These are phyloP conservation scores for Silene noctiflora DNA, from an alignment of 179 eudicot genomes.

Conservation along the genomic window DNA sequence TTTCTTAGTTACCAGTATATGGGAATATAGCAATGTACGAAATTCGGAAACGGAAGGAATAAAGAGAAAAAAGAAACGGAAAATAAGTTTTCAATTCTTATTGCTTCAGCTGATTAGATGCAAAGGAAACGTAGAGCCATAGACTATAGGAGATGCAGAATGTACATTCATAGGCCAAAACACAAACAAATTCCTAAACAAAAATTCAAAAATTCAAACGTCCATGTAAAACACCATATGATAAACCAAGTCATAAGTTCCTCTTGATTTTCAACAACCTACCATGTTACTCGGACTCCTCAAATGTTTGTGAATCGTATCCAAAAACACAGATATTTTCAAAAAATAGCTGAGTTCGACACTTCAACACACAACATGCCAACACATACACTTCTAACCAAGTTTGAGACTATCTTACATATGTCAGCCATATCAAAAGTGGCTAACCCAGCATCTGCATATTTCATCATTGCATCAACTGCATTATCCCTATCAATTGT, in stretches of 20 bases:
- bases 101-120: background rate
- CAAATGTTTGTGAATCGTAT: too few species aligned
- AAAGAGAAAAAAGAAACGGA: background rate
- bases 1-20: background rate
- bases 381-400: background rate
- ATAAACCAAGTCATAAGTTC: slow-evolving; percentile 6
- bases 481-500: slow-evolving; percentile 47
- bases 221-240: slow-evolving; percentile 5
- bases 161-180: slow-evolving; percentile 10
- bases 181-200: background rate
- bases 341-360: background rate
- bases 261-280: slow-evolving; percentile 16
- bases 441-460: slow-evolving; percentile 61
- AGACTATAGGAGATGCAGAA: background rate
- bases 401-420: slow-evolving; percentile 38
- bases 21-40: background rate
- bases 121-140: background rate
- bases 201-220: background rate
- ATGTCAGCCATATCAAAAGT: slow-evolving; percentile 70
- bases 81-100: too few species aligned
- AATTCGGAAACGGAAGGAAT: slow-evolving; percentile 6
- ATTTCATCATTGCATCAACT: slow-evolving; percentile 54
- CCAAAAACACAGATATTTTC: background rate
- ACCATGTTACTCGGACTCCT: slow-evolving; percentile 34
- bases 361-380: background rate